Evolutionary conservation across 1,284 basidiomycete genomes (phyloP).

Genomic region (Volvariella volvacea): DNA sequence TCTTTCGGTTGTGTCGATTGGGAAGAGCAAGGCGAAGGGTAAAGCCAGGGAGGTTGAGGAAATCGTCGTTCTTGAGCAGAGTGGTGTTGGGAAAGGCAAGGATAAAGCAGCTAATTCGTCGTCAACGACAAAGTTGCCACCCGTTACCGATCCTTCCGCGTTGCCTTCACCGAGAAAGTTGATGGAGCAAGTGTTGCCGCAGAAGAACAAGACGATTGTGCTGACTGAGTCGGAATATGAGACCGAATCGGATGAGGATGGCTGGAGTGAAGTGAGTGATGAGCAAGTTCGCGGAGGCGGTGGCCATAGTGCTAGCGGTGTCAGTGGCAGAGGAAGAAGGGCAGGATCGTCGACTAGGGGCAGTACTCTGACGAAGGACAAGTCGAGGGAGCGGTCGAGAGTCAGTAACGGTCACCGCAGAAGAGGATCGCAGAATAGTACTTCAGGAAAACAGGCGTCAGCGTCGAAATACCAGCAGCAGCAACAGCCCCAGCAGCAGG

Average conservation of each 20-base stretch:
- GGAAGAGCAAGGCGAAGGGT: no score
- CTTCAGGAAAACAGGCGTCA: no score
- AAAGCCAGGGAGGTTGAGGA: not conserved
- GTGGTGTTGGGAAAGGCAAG: conserved; percentile 1
- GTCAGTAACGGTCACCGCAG: no score
- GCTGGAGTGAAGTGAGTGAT: conserved; percentile 49
- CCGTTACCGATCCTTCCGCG: conserved; percentile 10
- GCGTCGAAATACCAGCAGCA: conserved; percentile 3
- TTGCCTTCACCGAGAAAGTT: conserved; percentile 9
- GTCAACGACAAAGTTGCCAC: conserved; percentile 14
- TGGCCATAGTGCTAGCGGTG: conserved; percentile 12
- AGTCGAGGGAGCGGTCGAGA: no score
- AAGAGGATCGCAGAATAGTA: no score
- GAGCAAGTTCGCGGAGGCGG: conserved; percentile 14
- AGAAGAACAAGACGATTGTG: conserved; percentile 25
- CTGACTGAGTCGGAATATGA: conserved; percentile 28
- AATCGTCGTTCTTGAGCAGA: not conserved
- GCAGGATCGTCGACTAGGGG: not conserved
- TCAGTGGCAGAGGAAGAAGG: conserved; percentile 3
- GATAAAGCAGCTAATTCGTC: conserved; percentile 5
- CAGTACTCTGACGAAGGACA: no score
- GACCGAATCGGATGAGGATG: conserved; percentile 41
- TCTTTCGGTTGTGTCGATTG: no score
- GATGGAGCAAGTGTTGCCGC: conserved; percentile 1
- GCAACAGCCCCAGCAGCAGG: conserved; percentile 1